Percentiles rank a stretch among this genome's conserved stretches.
Evolutionary conservation across 208 protist genomes (phyloP).

Genomic region (Polymyxa betae): DNA sequence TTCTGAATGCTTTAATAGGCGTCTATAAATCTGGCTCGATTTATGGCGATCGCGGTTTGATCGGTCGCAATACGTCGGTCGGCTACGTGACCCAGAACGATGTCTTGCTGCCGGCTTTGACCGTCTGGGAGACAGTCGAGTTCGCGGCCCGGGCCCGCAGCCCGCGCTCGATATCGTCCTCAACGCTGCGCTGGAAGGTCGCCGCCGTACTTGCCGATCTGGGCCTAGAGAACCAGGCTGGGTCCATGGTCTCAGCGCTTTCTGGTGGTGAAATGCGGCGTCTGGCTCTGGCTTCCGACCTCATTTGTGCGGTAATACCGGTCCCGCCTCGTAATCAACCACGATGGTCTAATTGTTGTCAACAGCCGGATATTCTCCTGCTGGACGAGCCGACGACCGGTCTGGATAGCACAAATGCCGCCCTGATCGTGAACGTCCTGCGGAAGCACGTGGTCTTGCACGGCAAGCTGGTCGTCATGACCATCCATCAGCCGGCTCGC

Average conservation of each 20-base stretch:
- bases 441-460: background rate
- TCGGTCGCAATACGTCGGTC: background rate
- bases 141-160: background rate
- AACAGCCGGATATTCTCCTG: background rate
- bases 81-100: constrained; percentile 4
- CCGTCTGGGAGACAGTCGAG: constrained; percentile 19
- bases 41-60: background rate
- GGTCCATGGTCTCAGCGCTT: background rate
- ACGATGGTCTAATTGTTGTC: background rate
- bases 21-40: background rate
- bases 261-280: constrained; percentile 36
- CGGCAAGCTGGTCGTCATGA: background rate
- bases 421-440: background rate
- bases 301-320: background rate
- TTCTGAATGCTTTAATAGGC: background rate
- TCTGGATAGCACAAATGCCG: constrained; percentile 5
- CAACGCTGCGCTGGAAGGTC: background rate
- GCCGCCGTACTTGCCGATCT: background rate
- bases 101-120: background rate
- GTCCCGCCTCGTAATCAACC: background rate
- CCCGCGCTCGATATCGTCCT: background rate
- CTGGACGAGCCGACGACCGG: constrained; percentile 8
- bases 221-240: background rate
- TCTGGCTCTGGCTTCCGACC: background rate
- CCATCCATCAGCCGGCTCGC: constrained; percentile 4